A percentile compares a stretch with the other conserved stretches of the same genome.
Conservation (phyloP, 805 yeast species). For the Candida vaughaniae region DNA sequence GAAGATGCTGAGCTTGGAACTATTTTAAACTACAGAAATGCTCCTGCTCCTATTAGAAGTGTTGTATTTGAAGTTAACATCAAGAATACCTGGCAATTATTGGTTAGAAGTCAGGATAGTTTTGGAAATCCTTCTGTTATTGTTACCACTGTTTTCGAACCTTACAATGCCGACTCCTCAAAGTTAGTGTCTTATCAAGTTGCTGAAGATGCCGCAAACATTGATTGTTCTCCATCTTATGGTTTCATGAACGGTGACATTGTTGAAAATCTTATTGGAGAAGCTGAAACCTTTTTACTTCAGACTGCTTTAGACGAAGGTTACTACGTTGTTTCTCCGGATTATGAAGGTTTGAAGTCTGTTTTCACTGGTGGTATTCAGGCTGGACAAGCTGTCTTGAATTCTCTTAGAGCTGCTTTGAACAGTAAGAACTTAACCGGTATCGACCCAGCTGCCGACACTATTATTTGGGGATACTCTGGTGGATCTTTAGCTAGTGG, state of each 20-base stretch:
- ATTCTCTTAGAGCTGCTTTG: constrained; percentile 30
- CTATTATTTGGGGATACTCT: constrained; percentile 35
- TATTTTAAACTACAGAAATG: constrained; percentile 20
- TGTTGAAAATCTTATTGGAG: constrained; percentile 10
- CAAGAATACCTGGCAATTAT: constrained; percentile 22
- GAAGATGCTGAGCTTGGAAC: constrained; percentile 21
- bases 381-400: constrained; percentile 30
- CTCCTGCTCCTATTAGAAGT: constrained; percentile 20
- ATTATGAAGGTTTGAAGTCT: constrained; percentile 33
- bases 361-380: constrained; percentile 32
- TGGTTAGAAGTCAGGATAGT: constrained; percentile 22
- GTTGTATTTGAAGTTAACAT: constrained; percentile 19
- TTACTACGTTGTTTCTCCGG: constrained; percentile 33
- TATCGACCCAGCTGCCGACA: constrained; percentile 17
- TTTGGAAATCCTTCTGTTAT: constrained; percentile 25
- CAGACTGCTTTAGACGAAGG: constrained; percentile 26
- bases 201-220: constrained; percentile 27
- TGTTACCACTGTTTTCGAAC: constrained; percentile 28
- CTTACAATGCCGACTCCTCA: constrained; percentile 25
- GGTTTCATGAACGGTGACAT: constrained; percentile 17
- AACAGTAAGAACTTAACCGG: constrained; percentile 18
- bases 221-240: constrained; percentile 29
- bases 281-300: constrained; percentile 17
- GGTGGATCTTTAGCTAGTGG: constrained; percentile 40
- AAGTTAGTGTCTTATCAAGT: constrained; percentile 28